Percentiles rank a stretch among this genome's conserved stretches.
phyloP scores from a whole-genome alignment of 164 flowering plant species.

The Magnolia officinalis region DNA sequence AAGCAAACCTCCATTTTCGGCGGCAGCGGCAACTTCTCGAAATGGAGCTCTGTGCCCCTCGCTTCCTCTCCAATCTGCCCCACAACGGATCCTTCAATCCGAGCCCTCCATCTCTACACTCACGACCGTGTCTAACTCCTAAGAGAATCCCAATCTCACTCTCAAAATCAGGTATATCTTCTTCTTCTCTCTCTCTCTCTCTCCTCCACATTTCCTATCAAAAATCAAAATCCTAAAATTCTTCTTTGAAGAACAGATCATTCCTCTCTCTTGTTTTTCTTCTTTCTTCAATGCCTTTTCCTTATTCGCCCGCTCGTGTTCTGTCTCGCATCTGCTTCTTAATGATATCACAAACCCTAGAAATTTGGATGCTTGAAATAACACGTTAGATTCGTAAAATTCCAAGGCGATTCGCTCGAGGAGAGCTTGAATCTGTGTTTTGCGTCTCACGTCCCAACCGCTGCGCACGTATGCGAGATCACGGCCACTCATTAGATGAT shows the following conservation, averaged over 20 bases:
- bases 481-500: too few relatives aligned
- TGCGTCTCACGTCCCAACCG: not conserved
- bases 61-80: constrained; percentile 9
- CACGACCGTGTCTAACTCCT: not conserved
- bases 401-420: not conserved
- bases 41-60: constrained; percentile 1
- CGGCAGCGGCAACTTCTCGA: not conserved
- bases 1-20: too few relatives aligned
- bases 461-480: not conserved
- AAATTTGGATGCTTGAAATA: not conserved
- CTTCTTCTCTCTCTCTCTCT: not conserved
- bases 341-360: not conserved
- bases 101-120: not conserved
- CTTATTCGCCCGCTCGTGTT: not conserved
- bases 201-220: not conserved
- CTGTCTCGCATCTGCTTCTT: not conserved
- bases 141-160: not conserved
- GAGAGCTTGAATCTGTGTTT: not conserved
- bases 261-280: not conserved
- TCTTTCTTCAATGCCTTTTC: not conserved
- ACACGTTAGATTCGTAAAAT: not conserved
- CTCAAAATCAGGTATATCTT: constrained; percentile 5
- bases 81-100: constrained; percentile 1
- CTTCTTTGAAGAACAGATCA: not conserved
- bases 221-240: constrained; percentile 4